Conservation (phyloP, 371 early-diverging fungal genomes). For the Nematocida ironsii region DNA sequence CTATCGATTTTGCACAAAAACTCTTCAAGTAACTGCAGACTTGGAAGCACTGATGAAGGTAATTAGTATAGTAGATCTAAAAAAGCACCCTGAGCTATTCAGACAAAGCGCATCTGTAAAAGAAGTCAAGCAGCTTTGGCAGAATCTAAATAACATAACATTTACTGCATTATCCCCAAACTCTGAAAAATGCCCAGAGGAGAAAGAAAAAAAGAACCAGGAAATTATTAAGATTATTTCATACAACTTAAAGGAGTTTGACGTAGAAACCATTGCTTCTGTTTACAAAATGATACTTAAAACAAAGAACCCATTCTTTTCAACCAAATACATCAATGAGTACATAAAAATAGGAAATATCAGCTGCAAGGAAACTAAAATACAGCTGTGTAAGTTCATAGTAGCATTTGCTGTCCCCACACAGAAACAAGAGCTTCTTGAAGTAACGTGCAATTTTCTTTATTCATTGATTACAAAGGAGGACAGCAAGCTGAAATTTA, state of each 20-base stretch:
- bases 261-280: conserved; percentile 17
- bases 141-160: neutral
- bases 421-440: conserved; percentile 9
- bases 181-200: conserved; percentile 6
- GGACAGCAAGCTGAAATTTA: conserved; percentile 21
- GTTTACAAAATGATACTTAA: conserved; percentile 35
- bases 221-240: conserved; percentile 7
- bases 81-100: conserved; percentile 43
- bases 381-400: conserved; percentile 27
- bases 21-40: conserved; percentile 7
- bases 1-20: conserved; percentile 6
- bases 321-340: conserved; percentile 23
- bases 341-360: conserved; percentile 20
- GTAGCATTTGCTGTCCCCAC: conserved; percentile 4
- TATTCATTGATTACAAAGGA: conserved; percentile 17
- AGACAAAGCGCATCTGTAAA: conserved; percentile 41
- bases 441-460: conserved; percentile 26
- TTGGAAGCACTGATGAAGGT: conserved; percentile 42
- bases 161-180: neutral
- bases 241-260: conserved; percentile 28
- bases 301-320: conserved; percentile 29
- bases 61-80: conserved; percentile 5
- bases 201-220: conserved; percentile 12
- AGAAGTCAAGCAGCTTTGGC: conserved; percentile 14
- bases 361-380: neutral